phyloP scores from a whole-genome alignment of 176 grass and related monocot species.

The Bothriochloa decipiens region DNA sequence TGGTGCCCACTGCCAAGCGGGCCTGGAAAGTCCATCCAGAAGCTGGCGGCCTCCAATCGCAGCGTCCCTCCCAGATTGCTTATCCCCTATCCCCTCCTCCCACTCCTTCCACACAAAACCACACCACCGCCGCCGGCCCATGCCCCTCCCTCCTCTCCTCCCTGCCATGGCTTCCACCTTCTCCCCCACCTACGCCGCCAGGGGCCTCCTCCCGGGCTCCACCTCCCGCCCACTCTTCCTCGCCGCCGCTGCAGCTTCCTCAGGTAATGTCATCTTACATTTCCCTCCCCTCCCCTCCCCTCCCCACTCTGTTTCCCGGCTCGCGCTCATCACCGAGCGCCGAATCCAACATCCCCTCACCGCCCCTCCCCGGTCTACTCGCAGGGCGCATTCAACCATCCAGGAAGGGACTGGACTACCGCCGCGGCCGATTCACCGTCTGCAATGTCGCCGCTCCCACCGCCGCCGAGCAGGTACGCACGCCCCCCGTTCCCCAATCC shows the following conservation, averaged over 20 bases:
- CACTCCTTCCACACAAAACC: constrained; percentile 9
- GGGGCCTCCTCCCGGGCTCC: constrained; percentile 42
- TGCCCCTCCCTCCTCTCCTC: background rate
- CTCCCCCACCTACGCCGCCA: constrained; percentile 43
- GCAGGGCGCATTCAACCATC: constrained; percentile 37
- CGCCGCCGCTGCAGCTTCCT: constrained; percentile 21
- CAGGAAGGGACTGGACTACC: background rate
- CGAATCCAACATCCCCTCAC: background rate
- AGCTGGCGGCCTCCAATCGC: background rate
- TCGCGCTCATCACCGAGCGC: background rate
- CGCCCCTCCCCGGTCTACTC: background rate
- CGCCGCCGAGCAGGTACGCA: constrained; percentile 52
- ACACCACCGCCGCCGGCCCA: constrained; percentile 8
- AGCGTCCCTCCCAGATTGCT: background rate
- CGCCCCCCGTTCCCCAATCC: background rate
- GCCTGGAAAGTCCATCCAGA: background rate
- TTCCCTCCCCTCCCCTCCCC: background rate
- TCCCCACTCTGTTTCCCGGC: background rate
- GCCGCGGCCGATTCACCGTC: constrained; percentile 51
- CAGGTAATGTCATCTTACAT: constrained; percentile 27
- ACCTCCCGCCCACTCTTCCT: constrained; percentile 29
- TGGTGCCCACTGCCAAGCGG: background rate
- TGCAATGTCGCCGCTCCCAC: constrained; percentile 63
- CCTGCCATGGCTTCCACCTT: constrained; percentile 38
- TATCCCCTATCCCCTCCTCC: constrained; percentile 40